phyloP scores from a whole-genome alignment of 2,329 filamentous ascomycete genomes.

The Aspergillus sp. region DNA sequence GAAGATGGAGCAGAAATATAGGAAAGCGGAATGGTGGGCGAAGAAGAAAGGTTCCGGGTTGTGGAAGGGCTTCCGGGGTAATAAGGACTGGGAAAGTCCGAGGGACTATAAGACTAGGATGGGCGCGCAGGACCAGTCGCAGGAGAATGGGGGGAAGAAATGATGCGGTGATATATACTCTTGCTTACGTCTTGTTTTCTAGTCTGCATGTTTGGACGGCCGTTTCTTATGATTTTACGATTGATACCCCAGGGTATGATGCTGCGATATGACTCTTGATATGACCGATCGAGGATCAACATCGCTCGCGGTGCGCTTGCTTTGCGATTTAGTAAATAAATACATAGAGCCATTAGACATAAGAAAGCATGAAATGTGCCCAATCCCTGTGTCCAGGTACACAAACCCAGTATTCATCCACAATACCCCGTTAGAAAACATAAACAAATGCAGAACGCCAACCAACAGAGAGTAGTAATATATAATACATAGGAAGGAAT shows the following conservation, averaged over 20 bases:
- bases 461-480: slow-evolving; percentile 13
- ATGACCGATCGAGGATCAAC: neutral
- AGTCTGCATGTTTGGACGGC: neutral
- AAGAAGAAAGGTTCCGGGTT: slow-evolving; percentile 67
- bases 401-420: neutral
- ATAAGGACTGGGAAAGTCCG: slow-evolving; percentile 72
- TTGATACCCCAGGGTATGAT: slow-evolving; percentile 7
- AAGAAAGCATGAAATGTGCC: neutral
- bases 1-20: slow-evolving; percentile 51
- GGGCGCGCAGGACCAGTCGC: slow-evolving; percentile 35
- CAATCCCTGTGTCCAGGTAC: neutral
- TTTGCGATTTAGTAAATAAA: neutral
- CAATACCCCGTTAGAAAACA: slow-evolving; percentile 3
- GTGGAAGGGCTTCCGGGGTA: slow-evolving; percentile 64
- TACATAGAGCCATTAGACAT: neutral
- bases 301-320: neutral
- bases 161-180: neutral
- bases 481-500: slow-evolving; percentile 20
- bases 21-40: slow-evolving; percentile 54
- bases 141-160: slow-evolving; percentile 16
- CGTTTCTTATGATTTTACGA: slow-evolving; percentile 3
- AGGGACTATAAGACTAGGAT: slow-evolving; percentile 77
- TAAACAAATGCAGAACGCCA: slow-evolving; percentile 9
- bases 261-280: neutral
- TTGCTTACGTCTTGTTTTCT: neutral